Evolutionary conservation across 192 early-diverging fungal species (phyloP).

Genomic region (Umbelopsis ramanniana): DNA sequence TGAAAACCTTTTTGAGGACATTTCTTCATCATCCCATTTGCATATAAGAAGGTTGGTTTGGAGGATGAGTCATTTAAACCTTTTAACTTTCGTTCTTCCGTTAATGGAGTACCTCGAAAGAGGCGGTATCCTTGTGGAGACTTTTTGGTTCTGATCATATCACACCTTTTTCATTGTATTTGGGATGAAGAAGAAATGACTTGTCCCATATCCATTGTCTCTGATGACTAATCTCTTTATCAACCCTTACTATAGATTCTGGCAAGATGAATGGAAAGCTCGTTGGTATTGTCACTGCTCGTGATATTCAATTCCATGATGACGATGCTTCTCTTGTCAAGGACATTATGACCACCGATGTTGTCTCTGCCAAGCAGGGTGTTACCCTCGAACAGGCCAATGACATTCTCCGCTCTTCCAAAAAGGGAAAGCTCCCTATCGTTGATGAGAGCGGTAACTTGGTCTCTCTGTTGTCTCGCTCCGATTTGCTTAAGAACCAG

Average conservation of each 20-base stretch:
- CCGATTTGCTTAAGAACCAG: constrained; percentile 96
- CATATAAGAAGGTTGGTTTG: neutral
- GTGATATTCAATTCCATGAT: constrained; percentile 93
- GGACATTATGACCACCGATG: constrained; percentile 89
- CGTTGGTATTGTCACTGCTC: constrained; percentile 94
- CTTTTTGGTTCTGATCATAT: constrained; percentile 26
- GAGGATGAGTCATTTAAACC: constrained; percentile 19
- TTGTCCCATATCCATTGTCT: neutral
- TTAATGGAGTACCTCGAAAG: constrained; percentile 31
- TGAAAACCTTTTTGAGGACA: neutral
- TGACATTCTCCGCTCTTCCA: constrained; percentile 81
- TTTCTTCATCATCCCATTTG: neutral
- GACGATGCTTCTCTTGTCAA: constrained; percentile 67
- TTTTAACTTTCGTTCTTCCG: constrained; percentile 53
- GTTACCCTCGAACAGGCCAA: constrained; percentile 93
- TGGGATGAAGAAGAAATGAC: constrained; percentile 4
- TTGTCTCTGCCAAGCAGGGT: constrained; percentile 85
- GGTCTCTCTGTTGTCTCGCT: constrained; percentile 89
- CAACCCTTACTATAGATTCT: constrained; percentile 52
- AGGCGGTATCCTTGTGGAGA: constrained; percentile 38
- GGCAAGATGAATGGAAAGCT: constrained; percentile 90
- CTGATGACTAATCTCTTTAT: neutral
- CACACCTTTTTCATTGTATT: neutral
- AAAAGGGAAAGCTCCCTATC: constrained; percentile 98
- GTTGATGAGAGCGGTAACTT: constrained; percentile 83